Base-by-base conservation (phyloP, 208 protist genomes). In the Leishmania tropica region DNA sequence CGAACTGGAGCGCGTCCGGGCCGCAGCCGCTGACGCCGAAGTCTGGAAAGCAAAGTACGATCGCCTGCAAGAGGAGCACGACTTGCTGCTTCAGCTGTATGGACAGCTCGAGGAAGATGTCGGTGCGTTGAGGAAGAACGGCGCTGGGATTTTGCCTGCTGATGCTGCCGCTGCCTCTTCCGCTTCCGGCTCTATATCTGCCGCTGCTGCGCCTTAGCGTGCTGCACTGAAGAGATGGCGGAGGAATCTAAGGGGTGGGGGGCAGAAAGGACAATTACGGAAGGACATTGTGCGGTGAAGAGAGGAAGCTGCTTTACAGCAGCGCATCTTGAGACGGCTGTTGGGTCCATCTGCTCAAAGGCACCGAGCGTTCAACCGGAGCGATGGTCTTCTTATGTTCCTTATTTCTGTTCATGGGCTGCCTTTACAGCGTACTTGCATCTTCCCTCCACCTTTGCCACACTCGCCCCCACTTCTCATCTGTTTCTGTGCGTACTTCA, bases 41-140 rank as follows among this genome's bases (percentile, higher is more conserved):
- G 80, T 87, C 37, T 80, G 85, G 70, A 86, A 88, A 53, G 51
- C 37, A 45, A 84, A 83, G 56, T 73, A 91, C 10, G 24, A 83
- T 54, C 83, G 72, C n/a, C 86, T 97, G 10, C 85, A 87, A 47
- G 42, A 75, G 48, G 81, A 94, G 77, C 82, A 96, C 78, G 92
- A 95, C 79, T 48, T 95, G 64, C 81, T 97, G 17, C 84, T 97
- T 58, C 92, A 96, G 75, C 88, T 97, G 77, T 96, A 96, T 81
- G 94, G 94, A 0, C 81, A 97, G 80, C 67, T 93, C 64, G 89
- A 94, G 83, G 92, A 97, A n/a, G 82, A 92, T 28, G 56, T 92
- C 53, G 68, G 45, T 65, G 54, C 64, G 81, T 42, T 82, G 77
- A 84, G 54, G 48, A 51, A 45, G 47, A 83, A 68, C 19, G 45